Base-by-base conservation (phyloP, 208 protist genomes). In the Crithidia brevicula region DNA sequence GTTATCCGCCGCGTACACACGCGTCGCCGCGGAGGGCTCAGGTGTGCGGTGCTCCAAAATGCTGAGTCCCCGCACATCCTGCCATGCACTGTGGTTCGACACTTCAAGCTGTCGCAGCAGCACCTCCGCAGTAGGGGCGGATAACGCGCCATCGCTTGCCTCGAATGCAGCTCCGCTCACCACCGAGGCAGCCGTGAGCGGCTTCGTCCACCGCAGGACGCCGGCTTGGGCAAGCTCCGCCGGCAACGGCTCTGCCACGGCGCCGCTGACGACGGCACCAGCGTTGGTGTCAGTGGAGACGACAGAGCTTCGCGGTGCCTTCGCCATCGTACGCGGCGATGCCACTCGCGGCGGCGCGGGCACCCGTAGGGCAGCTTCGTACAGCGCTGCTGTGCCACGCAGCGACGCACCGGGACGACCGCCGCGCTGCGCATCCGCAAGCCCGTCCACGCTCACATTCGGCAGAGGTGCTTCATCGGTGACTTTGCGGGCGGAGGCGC, bases 1-100 rank as follows among this genome's bases (percentile, higher is more conserved):
- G 31, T 65, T 31, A 38, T 59, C 59, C 10, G 80, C 81, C 7
- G 53, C 31, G 33, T 58, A 61, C 8, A 73, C 67, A 4, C 67
- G 59, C 50, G 67, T 49, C 43, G 52, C 46, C 16, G 65, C 16
- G n/a, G 65, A 31, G 23, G 63, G 42, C 4, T n/a, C 25, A 7
- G 47, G 51, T 13, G 13, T 10, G 40, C 53, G 65, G 36, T 49
- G 65, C 45, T 71, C 65, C 16, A 71, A 42, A 6, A 71, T 23
- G 16, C 38, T 56, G 5, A 71, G 45, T 0, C 52, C 65, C 0
- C 30, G 52, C 52, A 53, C 52, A 38, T 58, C 63, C 51, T 69
- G 51, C 63, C 53, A 65, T 9, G 59, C 59, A 6, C 59, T 33
- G 28, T 65, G 59, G 33, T 65, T 65, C 46, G 31, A 43, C 28